Conservation (phyloP, 2,329 filamentous ascomycete genomes). For the Colletotrichum godetiae region DNA sequence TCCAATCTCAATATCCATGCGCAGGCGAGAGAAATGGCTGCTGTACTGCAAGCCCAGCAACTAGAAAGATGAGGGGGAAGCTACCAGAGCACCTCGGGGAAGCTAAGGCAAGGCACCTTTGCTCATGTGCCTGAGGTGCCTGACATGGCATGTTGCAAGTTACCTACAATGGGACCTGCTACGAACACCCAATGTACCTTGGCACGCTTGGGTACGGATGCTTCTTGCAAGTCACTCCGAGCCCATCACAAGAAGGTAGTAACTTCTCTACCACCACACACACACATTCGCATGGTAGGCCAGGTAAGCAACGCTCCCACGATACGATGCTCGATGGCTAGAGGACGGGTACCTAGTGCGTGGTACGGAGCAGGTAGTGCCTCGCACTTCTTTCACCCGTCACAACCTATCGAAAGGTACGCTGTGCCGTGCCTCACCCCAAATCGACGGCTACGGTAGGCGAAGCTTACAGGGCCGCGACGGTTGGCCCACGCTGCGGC, state of each 20-base stretch:
- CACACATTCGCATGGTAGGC: background rate
- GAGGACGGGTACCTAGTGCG: background rate
- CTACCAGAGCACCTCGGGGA: background rate
- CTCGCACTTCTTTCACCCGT: background rate
- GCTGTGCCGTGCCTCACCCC: background rate
- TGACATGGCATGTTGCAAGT: background rate
- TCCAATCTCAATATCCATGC: background rate
- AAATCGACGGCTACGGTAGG: background rate
- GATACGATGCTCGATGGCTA: background rate
- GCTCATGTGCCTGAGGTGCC: slow-evolving; percentile 7
- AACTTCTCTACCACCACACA: background rate
- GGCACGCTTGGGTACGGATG: too few relatives aligned
- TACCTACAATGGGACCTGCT: too few relatives aligned
- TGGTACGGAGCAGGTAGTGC: background rate
- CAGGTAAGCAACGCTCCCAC: background rate
- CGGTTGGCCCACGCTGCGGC: slow-evolving; percentile 20
- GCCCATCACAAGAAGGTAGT: too few relatives aligned
- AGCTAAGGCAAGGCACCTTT: slow-evolving; percentile 26
- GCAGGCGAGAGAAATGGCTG: background rate
- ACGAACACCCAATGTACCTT: too few relatives aligned
- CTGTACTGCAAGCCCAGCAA: background rate
- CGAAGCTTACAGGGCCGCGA: background rate
- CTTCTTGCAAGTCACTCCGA: too few relatives aligned
- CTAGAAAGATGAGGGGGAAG: background rate
- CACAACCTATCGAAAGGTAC: background rate